phyloP scores from a whole-genome alignment of 164 flowering plant genomes.

The Paratinospora sagittata region DNA sequence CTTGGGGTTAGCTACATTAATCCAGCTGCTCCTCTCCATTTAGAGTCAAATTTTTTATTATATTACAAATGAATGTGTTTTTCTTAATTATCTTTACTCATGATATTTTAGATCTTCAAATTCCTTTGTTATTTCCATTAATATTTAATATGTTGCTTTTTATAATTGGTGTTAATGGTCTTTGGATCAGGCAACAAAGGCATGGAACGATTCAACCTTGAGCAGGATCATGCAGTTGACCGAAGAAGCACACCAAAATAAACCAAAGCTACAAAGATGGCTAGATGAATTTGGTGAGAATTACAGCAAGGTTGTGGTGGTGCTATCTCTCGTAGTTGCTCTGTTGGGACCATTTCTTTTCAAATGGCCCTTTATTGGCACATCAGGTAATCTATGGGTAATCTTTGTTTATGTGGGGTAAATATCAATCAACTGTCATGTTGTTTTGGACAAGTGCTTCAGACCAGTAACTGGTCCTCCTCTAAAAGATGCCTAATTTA shows the following conservation, averaged over 20 bases:
- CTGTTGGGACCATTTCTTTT: constrained; percentile 83
- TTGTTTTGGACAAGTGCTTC: background rate
- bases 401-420: background rate
- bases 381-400: constrained; percentile 53
- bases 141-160: background rate
- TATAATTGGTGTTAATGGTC: background rate
- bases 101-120: background rate
- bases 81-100: background rate
- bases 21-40: background rate
- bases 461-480: background rate
- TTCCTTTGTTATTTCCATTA: background rate
- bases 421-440: background rate
- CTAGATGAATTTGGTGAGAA: constrained; percentile 94
- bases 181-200: constrained; percentile 61
- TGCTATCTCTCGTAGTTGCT: constrained; percentile 72
- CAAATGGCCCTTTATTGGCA: constrained; percentile 87
- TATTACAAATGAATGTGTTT: background rate
- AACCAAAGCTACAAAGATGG: constrained; percentile 97
- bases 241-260: constrained; percentile 87
- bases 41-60: background rate
- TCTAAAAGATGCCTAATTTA: background rate
- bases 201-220: constrained; percentile 89
- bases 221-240: constrained; percentile 85
- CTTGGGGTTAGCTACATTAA: background rate
- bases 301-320: constrained; percentile 86